Conservation (phyloP, 805 yeast species). For the Wickerhamiella domercqiae region DNA sequence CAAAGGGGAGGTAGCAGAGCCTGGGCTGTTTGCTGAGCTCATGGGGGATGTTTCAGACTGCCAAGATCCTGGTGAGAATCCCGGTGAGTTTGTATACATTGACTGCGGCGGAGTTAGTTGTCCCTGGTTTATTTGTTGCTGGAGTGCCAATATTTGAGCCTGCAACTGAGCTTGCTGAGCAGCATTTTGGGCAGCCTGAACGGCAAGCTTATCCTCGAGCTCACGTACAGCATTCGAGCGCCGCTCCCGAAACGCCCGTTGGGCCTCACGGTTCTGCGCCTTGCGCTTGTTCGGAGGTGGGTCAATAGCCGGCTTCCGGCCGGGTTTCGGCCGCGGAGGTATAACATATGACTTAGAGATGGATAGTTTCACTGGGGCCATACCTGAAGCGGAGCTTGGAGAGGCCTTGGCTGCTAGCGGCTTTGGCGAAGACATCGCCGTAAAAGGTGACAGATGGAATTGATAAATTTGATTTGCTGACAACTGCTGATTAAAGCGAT, state of each 20-base stretch:
- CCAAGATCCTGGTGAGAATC: not conserved
- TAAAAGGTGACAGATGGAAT: not conserved
- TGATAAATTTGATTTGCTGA: too few species aligned
- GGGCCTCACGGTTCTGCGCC: conserved; percentile 69
- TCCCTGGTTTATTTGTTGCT: conserved; percentile 40
- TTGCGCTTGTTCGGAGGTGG: conserved; percentile 49
- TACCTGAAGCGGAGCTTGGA: not conserved
- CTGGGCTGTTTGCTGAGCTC: not conserved
- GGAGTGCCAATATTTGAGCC: conserved; percentile 47
- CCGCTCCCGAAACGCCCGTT: conserved; percentile 59
- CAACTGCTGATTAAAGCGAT: too few species aligned
- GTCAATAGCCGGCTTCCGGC: conserved; percentile 48
- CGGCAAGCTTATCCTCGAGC: conserved; percentile 82
- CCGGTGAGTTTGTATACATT: not conserved
- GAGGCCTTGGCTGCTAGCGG: conserved; percentile 1
- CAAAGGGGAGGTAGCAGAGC: not conserved
- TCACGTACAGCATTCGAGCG: conserved; percentile 43
- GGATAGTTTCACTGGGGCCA: conserved; percentile 16
- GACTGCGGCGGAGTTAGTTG: not conserved
- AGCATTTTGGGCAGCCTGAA: conserved; percentile 56
- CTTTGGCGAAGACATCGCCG: conserved; percentile 5
- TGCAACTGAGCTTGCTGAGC: conserved; percentile 75
- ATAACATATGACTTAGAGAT: conserved; percentile 72
- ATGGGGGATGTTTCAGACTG: not conserved
- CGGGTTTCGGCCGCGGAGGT: conserved; percentile 67